A percentile compares a stretch with the other conserved stretches of the same genome.
Conservation (phyloP, 345 rosid genomes). For the Lepidium sativum region DNA sequence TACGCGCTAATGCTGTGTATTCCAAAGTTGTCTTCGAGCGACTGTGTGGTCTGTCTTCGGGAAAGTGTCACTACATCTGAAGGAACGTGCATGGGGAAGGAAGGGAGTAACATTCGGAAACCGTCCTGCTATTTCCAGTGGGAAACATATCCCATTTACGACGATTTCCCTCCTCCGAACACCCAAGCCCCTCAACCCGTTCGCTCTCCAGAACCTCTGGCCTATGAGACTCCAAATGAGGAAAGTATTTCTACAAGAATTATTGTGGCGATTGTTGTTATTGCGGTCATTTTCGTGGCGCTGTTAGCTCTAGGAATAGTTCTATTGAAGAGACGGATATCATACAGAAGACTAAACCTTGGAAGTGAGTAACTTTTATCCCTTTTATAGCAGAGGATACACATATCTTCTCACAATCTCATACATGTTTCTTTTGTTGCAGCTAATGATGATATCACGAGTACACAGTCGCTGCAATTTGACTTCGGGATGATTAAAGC, state of each 20-base stretch:
- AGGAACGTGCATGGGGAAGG: neutral
- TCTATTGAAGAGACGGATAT: neutral
- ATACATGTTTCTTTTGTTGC: neutral
- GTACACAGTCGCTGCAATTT: neutral
- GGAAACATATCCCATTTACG: neutral
- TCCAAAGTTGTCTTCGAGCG: neutral
- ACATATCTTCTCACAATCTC: neutral
- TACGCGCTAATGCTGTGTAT: conserved; percentile 11
- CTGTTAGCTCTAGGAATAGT: neutral
- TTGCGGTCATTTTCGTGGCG: neutral
- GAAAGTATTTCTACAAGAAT: neutral
- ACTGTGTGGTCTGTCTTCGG: neutral
- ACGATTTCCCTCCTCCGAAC: neutral
- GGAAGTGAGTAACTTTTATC: neutral
- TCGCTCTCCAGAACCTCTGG: neutral
- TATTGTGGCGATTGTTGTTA: neutral
- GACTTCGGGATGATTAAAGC: neutral
- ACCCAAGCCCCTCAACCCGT: neutral
- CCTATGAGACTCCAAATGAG: neutral
- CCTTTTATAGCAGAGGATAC: neutral
- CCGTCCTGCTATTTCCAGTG: neutral
- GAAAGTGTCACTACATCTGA: neutral
- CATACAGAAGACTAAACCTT: neutral
- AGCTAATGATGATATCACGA: neutral
- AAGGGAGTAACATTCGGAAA: neutral